Base-by-base conservation (phyloP, 1,284 basidiomycete genomes). In the Veloboletus limbatus region DNA sequence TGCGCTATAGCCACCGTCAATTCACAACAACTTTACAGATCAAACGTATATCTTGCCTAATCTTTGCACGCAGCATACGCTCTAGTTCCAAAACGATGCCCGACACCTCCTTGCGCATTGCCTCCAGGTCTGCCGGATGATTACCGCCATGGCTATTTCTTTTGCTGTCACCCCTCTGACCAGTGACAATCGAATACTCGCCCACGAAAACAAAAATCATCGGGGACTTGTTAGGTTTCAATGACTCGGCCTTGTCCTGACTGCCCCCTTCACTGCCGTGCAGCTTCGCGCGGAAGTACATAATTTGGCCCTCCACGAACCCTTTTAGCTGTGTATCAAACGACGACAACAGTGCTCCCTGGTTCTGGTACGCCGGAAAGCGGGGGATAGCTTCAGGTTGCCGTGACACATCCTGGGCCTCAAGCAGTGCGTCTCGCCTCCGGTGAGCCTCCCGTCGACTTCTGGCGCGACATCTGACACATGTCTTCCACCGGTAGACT, bases 181-280 rank as follows among this genome's bases (percentile, higher is more conserved):
- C 59, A 0, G 72, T 70, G 17, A 80, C 72, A 24, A 74, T 59
- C 6, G 78, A 76, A 58, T 71, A 81, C 59, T 82, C 79, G 16
- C 78, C 79, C 33, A 73, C 71, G 49, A 82, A 81, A 10, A 58
- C 57, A 56, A 82, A 81, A 28, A 59, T 18, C 49, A 60, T 55
- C 5, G 58, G 57, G 5, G 43, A 8, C 0, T 31, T 11, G 8
- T 22, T 10, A 14, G 27, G 28, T 16, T 31, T 34, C 40, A 38
- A 36, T 14, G 22, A 8, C 3, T 20, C 26, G n/a, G n/a, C n/a
- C n/a, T n/a, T n/a, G n/a, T n/a, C n/a, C n/a, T n/a, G n/a, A n/a
- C n/a, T n/a, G n/a, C n/a, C n/a, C n/a, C n/a, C n/a, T n/a, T n/a
- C n/a, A n/a, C n/a, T n/a, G n/a, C n/a, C 41, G 10, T 32, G 26